Conservation (phyloP, 345 rosid genomes). For the Lumnitzera littorea region DNA sequence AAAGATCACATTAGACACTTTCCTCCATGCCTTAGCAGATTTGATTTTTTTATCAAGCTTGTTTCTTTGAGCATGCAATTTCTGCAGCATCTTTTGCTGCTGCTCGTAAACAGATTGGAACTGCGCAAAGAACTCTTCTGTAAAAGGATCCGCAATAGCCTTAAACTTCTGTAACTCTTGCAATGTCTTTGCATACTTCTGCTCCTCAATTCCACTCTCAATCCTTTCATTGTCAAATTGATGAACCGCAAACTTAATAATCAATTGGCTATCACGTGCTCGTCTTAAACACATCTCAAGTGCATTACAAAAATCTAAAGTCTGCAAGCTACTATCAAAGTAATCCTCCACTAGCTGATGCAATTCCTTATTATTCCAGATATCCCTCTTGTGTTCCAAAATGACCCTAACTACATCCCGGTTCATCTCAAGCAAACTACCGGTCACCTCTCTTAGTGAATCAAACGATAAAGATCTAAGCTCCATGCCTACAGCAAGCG, state of each 20-base stretch:
- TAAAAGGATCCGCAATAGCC: constrained; percentile 60
- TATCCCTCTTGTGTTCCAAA: constrained; percentile 48
- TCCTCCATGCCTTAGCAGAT: constrained; percentile 59
- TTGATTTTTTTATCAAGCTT: constrained; percentile 54
- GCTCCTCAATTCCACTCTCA: constrained; percentile 19
- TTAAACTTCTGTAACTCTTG: constrained; percentile 59
- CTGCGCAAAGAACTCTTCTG: constrained; percentile 44
- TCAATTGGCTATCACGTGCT: constrained; percentile 54
- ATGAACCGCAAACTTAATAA: constrained; percentile 49
- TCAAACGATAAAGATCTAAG: constrained; percentile 45
- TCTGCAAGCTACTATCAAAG: constrained; percentile 43
- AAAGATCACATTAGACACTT: constrained; percentile 63
- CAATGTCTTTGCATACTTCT: constrained; percentile 47
- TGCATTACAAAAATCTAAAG: constrained; percentile 60
- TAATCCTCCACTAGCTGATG: constrained; percentile 53
- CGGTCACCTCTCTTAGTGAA: constrained; percentile 18
- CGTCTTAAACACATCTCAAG: constrained; percentile 57
- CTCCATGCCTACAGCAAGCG: constrained; percentile 45
- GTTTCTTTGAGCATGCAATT: constrained; percentile 33
- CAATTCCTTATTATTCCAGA: constrained; percentile 59
- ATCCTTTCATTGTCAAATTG: constrained; percentile 43
- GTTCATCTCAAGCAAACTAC: constrained; percentile 56
- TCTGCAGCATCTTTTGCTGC: constrained; percentile 40
- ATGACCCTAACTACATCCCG: constrained; percentile 59
- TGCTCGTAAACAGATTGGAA: constrained; percentile 38